A percentile compares a stretch with the other conserved stretches of the same genome.
phyloP scores from a whole-genome alignment of 2,329 filamentous ascomycete genomes.

The Colletotrichum sp. region DNA sequence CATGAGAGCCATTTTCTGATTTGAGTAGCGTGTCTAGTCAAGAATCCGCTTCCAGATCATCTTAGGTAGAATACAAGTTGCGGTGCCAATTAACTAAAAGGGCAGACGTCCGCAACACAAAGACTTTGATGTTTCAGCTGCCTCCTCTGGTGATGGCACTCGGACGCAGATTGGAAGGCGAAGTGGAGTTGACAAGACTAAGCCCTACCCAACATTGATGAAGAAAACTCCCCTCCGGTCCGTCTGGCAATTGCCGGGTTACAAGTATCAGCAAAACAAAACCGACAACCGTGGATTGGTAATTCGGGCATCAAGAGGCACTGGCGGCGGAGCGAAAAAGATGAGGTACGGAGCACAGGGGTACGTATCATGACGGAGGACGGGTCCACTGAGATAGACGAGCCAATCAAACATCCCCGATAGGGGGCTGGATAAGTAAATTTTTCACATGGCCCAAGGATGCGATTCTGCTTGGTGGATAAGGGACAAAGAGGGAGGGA shows the following conservation, averaged over 20 bases:
- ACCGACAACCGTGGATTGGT: neutral
- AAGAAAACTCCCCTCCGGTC: neutral
- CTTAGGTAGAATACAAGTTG: neutral
- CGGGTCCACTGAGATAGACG: neutral
- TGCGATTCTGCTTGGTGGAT: slow-evolving; percentile 21
- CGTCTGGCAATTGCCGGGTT: neutral
- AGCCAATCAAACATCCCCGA: slow-evolving; percentile 6
- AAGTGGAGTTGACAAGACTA: neutral
- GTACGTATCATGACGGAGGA: slow-evolving; percentile 12
- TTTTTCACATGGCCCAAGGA: slow-evolving; percentile 25
- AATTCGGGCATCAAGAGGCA: slow-evolving; percentile 14
- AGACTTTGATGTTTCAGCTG: neutral
- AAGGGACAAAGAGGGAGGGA: slow-evolving; percentile 7
- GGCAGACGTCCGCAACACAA: neutral
- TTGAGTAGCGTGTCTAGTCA: neutral
- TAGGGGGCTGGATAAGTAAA: slow-evolving; percentile 17
- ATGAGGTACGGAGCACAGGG: slow-evolving; percentile 6
- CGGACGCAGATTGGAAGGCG: neutral
- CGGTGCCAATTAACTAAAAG: neutral
- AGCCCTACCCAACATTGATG: neutral
- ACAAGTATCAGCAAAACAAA: neutral
- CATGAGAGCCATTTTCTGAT: neutral
- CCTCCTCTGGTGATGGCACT: neutral
- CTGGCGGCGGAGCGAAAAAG: slow-evolving; percentile 12
- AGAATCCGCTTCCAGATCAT: neutral